Percentiles rank a stretch among this genome's conserved stretches.
phyloP scores from a whole-genome alignment of 257 asterid genomes.

The Echium plantagineum region DNA sequence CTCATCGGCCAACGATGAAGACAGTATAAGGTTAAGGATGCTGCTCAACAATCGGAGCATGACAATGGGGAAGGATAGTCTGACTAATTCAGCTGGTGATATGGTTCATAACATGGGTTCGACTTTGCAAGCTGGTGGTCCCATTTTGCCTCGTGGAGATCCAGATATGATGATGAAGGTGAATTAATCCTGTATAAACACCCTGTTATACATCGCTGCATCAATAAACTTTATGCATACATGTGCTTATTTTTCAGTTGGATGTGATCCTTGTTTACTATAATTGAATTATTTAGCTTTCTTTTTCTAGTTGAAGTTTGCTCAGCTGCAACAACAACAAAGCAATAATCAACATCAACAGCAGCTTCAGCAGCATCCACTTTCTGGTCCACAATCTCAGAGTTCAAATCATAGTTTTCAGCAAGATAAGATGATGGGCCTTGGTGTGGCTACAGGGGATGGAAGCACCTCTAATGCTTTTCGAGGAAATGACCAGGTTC shows the following conservation, averaged over 20 bases:
- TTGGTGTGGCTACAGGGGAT: conserved; percentile 63
- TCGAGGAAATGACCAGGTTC: conserved; percentile 88
- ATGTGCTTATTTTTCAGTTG: conserved; percentile 28
- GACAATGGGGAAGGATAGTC: conserved; percentile 89
- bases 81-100: conserved; percentile 70
- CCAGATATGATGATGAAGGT: conserved; percentile 82
- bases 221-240: conserved; percentile 1
- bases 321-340: conserved; percentile 18
- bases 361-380: conserved; percentile 65
- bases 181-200: conserved; percentile 1
- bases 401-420: conserved; percentile 77
- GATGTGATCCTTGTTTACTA: conserved; percentile 29
- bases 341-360: conserved; percentile 31
- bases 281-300: background rate
- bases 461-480: conserved; percentile 84
- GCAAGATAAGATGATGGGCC: conserved; percentile 67
- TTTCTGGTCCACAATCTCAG: conserved; percentile 83
- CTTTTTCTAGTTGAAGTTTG: conserved; percentile 31
- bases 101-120: conserved; percentile 70
- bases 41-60: conserved; percentile 64
- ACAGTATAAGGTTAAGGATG: conserved; percentile 87
- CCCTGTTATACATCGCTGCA: background rate
- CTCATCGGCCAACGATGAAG: conserved; percentile 66
- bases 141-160: conserved; percentile 72
- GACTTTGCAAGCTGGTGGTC: conserved; percentile 67